Evolutionary conservation across 345 rosid genomes (phyloP).

Genomic region (Salix suchowensis): DNA sequence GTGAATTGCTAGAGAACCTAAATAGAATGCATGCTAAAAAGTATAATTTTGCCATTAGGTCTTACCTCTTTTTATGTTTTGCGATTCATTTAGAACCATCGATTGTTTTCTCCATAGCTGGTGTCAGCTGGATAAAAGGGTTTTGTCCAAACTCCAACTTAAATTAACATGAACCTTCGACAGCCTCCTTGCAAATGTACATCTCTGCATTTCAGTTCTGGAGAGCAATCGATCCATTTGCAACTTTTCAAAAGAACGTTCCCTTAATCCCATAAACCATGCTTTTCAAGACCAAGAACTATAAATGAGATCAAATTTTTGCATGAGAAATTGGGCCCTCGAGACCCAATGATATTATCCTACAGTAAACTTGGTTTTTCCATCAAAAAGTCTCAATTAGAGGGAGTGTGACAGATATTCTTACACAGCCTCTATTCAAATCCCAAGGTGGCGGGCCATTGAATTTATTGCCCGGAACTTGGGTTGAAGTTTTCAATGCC

Average conservation of each 20-base stretch:
- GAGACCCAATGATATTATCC: neutral
- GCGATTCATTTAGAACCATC: too few species aligned
- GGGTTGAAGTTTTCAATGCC: neutral
- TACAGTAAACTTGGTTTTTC: neutral
- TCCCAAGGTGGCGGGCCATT: neutral
- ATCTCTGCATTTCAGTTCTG: too few species aligned
- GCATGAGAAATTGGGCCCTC: neutral
- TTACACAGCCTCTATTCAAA: neutral
- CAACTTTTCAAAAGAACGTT: neutral
- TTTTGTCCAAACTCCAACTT: too few species aligned
- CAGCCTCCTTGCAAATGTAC: too few species aligned
- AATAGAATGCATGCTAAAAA: too few species aligned
- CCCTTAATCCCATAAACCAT: neutral
- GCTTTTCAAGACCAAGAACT: neutral
- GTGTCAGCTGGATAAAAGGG: too few species aligned
- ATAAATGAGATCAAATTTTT: neutral
- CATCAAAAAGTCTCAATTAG: neutral
- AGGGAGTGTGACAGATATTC: too few species aligned
- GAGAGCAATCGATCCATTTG: neutral
- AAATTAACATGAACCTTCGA: too few species aligned
- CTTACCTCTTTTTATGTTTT: neutral
- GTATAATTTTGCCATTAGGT: too few species aligned
- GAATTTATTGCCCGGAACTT: neutral
- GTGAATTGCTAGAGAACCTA: too few species aligned
- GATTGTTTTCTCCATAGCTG: too few species aligned